A percentile compares a stretch with the other conserved stretches of the same genome.
Evolutionary conservation across 805 yeast species (phyloP).

Genomic region (Ogataea pilisensis): DNA sequence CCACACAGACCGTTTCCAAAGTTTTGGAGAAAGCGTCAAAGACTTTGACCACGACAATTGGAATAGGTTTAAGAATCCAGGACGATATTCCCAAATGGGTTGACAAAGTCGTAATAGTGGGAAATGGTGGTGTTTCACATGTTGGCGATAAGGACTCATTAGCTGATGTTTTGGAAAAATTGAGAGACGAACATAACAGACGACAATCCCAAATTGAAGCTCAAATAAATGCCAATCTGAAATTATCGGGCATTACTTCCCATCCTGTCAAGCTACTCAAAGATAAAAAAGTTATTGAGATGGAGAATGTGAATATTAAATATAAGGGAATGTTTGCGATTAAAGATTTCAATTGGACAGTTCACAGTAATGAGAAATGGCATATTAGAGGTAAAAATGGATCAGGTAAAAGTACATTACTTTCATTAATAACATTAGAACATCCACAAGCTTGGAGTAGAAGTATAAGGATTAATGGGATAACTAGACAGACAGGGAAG

Average conservation of each 20-base stretch:
- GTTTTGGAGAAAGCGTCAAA: slow-evolving; percentile 36
- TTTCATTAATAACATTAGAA: slow-evolving; percentile 84
- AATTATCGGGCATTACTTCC: background rate
- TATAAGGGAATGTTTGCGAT: slow-evolving; percentile 64
- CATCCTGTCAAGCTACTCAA: background rate
- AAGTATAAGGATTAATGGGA: slow-evolving; percentile 58
- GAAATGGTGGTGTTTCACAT: slow-evolving; percentile 46
- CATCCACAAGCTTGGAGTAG: slow-evolving; percentile 96
- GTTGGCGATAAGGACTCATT: slow-evolving; percentile 43
- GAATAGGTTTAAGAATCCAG: slow-evolving; percentile 73
- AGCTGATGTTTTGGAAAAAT: slow-evolving; percentile 15
- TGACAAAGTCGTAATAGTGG: slow-evolving; percentile 62
- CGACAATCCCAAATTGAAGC: slow-evolving; percentile 18
- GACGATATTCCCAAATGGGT: slow-evolving; percentile 81
- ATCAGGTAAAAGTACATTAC: slow-evolving; percentile 84
- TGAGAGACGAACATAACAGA: slow-evolving; percentile 20
- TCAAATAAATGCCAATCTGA: slow-evolving; percentile 4
- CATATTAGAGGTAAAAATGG: slow-evolving; percentile 89
- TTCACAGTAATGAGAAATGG: slow-evolving; percentile 75
- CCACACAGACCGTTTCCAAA: slow-evolving; percentile 54
- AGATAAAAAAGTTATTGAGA: slow-evolving; percentile 37
- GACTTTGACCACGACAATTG: slow-evolving; percentile 43
- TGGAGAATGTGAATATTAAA: slow-evolving; percentile 58
- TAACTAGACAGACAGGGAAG: slow-evolving; percentile 67
- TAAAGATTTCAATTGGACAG: slow-evolving; percentile 58